Evolutionary conservation across 116 monocot species (phyloP).

Genomic region (Posidonia oceanica): DNA sequence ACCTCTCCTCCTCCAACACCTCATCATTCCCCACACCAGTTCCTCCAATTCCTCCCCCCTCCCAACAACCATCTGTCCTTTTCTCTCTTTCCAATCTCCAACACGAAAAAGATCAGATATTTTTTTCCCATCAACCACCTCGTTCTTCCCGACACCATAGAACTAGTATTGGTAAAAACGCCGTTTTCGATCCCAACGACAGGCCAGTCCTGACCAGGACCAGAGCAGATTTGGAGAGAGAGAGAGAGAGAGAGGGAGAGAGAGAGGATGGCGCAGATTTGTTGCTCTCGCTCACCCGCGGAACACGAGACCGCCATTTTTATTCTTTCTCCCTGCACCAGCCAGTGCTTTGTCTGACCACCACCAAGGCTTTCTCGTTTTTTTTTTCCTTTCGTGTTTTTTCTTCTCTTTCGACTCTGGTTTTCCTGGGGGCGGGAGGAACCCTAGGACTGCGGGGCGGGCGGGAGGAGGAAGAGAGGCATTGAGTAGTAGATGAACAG

Average conservation of each 20-base stretch:
- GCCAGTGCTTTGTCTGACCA: not conserved
- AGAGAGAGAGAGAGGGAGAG: not conserved
- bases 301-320: conserved; percentile 7
- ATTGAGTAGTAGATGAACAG: conserved; percentile 10
- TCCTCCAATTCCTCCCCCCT: too few species aligned
- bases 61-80: too few species aligned
- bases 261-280: not conserved
- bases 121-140: not conserved
- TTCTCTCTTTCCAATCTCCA: too few species aligned
- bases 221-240: not conserved
- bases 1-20: too few species aligned
- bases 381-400: conserved; percentile 1
- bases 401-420: not conserved
- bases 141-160: not conserved
- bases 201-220: not conserved
- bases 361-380: not conserved
- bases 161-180: not conserved
- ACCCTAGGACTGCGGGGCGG: conserved; percentile 1
- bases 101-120: too few species aligned
- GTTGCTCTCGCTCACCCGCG: conserved; percentile 4
- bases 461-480: not conserved
- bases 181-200: conserved; percentile 7
- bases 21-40: too few species aligned
- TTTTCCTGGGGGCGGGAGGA: conserved; percentile 4
- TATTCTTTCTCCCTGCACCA: not conserved